Evolutionary conservation across 1,284 basidiomycete genomes (phyloP), one percentile per base, ranked within the genome.

Genomic region (Cutaneotrichosporon arboriforme): DNA sequence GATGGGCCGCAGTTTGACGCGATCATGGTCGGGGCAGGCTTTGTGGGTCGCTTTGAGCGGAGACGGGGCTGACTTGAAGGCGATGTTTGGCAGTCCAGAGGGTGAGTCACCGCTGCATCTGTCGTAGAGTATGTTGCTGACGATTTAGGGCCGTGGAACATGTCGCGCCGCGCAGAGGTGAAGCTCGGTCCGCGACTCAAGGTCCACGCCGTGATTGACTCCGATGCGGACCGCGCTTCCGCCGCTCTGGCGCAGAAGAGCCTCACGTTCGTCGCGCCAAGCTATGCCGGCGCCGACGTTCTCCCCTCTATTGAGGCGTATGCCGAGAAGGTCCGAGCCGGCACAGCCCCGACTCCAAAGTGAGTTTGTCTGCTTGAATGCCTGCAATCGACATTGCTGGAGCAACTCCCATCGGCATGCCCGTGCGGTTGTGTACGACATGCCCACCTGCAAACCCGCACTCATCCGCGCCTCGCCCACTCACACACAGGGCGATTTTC

Each of bases 111-210:
- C 15, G 36, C 22, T 5, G 21, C 22, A 37, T 18, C 9, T 12
- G n/a, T n/a, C n/a, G n/a, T n/a, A n/a, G n/a, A n/a, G 18, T 23
- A 26, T 13, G 21, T 7, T 14, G 8, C 41, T 49, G 12, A 33
- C 18, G 3, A 21, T n/a, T n/a, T 52, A 70, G 68, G 69, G 10
- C 70, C 70, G 35, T 72, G 70, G 70, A 68, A 70, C 57, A 66
- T 72, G 36, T 51, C 68, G 23, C 53, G 57, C 31, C 59, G 68
- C 42, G 54, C 64, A 9, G 67, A 72, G 55, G 31, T 51, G 9
- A 93, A 94, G 79, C 86, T 97, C 54, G 93, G 92, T 36, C 85
- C 84, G 17, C 88, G 93, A 62, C 85, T 97, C 70, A 92, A 90
- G 73, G 90, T 97, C 42, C 83, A 90, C 52, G 93, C 90, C 14